Evolutionary conservation across 306 rosid genomes (phyloP).

Genomic region (Styphnolobium japonicum): DNA sequence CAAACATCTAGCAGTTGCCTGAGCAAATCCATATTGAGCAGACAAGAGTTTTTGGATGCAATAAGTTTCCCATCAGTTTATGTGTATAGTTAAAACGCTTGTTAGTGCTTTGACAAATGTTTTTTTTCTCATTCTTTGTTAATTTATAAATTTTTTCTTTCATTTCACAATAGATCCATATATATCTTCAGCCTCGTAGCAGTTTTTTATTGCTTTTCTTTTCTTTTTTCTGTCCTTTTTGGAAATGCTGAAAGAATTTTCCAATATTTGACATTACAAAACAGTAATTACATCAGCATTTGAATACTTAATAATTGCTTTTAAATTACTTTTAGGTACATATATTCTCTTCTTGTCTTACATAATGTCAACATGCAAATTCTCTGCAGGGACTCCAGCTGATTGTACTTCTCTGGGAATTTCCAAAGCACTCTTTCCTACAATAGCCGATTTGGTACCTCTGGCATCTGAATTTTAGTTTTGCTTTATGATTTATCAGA

Average conservation of each 20-base stretch:
- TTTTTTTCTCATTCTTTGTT: no score
- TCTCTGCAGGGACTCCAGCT: slow-evolving; percentile 82
- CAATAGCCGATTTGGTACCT: slow-evolving; percentile 67
- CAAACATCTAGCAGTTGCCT: not conserved
- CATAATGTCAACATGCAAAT: not conserved
- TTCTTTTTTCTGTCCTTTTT: not conserved
- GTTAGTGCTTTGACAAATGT: not conserved
- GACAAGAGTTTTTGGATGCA: not conserved
- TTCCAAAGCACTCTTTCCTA: slow-evolving; percentile 71
- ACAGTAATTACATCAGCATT: not conserved
- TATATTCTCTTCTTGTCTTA: not conserved
- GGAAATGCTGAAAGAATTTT: not conserved
- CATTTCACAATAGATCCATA: not conserved
- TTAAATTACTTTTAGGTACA: not conserved
- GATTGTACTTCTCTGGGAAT: slow-evolving; percentile 88
- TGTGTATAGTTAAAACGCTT: not conserved
- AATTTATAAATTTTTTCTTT: not conserved
- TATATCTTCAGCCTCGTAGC: not conserved
- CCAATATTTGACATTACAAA: not conserved
- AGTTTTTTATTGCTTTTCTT: not conserved
- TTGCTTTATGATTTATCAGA: not conserved
- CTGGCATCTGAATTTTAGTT: not conserved
- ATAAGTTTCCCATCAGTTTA: not conserved
- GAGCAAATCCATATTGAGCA: not conserved
- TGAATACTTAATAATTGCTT: not conserved